Evolutionary conservation across 2,329 filamentous ascomycete species (phyloP).

Genomic region (Colletotrichum kahawae): DNA sequence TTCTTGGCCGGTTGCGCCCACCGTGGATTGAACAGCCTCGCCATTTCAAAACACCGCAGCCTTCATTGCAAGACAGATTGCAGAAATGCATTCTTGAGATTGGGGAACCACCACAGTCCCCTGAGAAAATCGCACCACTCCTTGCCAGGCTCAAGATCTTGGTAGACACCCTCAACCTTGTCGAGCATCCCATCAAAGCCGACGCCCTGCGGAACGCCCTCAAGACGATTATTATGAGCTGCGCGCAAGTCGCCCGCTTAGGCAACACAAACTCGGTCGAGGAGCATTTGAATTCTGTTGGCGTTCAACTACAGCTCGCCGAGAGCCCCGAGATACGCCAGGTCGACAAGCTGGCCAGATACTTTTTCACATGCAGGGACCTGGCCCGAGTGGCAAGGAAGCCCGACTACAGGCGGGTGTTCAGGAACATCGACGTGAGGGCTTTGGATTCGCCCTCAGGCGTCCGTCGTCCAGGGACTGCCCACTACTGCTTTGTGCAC

Average conservation of each 20-base stretch:
- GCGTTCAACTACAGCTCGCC: not conserved
- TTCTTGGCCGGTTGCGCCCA: not conserved
- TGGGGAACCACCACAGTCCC: not conserved
- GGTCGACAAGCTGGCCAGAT: not conserved
- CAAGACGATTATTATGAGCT: not conserved
- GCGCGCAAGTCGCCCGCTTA: not conserved
- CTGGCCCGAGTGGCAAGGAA: not conserved
- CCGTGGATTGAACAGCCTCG: not conserved
- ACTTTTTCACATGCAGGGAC: not conserved
- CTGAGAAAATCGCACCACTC: not conserved
- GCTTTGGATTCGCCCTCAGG: not conserved
- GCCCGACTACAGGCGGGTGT: not conserved
- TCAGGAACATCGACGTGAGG: not conserved
- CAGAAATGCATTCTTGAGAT: not conserved
- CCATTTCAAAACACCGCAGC: not conserved
- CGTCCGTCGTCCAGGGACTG: not conserved
- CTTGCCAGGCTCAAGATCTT: not conserved
- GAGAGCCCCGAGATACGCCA: not conserved
- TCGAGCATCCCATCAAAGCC: not conserved
- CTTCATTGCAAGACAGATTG: not conserved
- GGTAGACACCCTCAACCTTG: not conserved
- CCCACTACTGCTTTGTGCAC: not conserved
- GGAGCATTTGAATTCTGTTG: not conserved
- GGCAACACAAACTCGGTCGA: not conserved
- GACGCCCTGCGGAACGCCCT: not conserved